A percentile compares a stretch with the other conserved stretches of the same genome.
Evolutionary conservation across 148 eudicot genomes (phyloP).

Genomic region (Nepenthes mirabilis): DNA sequence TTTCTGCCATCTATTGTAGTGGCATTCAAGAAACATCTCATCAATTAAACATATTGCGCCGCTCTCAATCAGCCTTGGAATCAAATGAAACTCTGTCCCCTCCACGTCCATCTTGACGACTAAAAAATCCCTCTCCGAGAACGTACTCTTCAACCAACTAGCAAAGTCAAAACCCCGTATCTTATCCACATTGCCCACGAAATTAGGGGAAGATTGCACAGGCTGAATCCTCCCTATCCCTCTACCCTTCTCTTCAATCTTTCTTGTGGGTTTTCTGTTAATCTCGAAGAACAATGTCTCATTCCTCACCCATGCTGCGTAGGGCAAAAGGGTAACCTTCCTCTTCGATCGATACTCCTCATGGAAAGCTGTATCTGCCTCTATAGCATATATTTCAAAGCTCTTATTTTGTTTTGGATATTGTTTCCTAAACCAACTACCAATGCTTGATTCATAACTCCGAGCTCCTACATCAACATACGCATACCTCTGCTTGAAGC

Average conservation of each 20-base stretch:
- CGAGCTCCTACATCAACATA: constrained; percentile 34
- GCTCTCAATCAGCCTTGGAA: constrained; percentile 17
- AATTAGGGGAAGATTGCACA: constrained; percentile 14
- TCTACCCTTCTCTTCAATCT: constrained; percentile 13
- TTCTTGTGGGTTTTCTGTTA: constrained; percentile 3
- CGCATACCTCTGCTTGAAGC: constrained; percentile 14
- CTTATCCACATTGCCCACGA: constrained; percentile 7
- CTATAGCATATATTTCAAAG: constrained; percentile 30
- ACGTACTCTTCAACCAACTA: constrained; percentile 17
- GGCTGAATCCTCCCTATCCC: constrained; percentile 24
- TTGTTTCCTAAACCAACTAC: constrained; percentile 23
- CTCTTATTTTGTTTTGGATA: constrained; percentile 31
- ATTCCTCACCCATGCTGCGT: constrained; percentile 34
- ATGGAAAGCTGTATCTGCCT: constrained; percentile 20
- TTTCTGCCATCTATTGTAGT: constrained; percentile 20
- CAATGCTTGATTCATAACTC: constrained; percentile 31
- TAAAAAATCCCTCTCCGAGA: constrained; percentile 21
- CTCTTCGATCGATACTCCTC: constrained; percentile 11
- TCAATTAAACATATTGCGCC: constrained; percentile 32
- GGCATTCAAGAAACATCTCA: constrained; percentile 34
- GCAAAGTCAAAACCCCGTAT: constrained; percentile 27
- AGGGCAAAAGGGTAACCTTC: constrained; percentile 23
- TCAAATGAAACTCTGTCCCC: constrained; percentile 28
- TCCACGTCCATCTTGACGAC: constrained; percentile 34
- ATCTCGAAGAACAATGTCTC: constrained; percentile 30